Evolutionary conservation across 352 stramenopile species (phyloP), one percentile per base, ranked within the genome.

Genomic region (Phytophthora pisi): DNA sequence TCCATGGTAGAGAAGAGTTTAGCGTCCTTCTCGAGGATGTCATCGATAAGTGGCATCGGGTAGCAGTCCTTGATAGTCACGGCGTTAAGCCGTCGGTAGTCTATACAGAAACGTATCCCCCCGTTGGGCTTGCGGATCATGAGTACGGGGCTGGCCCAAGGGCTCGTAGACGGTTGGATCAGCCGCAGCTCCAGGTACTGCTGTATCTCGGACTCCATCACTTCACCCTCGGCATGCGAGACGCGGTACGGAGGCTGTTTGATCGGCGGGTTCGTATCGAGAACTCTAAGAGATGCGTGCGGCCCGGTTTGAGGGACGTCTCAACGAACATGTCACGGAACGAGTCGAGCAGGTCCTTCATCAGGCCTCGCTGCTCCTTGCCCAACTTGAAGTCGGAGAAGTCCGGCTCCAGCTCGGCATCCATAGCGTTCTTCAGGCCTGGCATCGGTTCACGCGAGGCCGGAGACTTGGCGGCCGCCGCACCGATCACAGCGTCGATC

Each of bases 31-130:
- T 62, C 53, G 0, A 58, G 18, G 16, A 68, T 68, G 20, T 68
- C 61, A 18, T 68, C 52, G 6, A 62, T 63, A 2, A 68, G 28
- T 2, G 61, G 24, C 36, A 62, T 62, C 0, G 45, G 31, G 18
- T 63, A 58, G 24, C 61, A 57, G 16, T 63, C 61, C 5, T 62
- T 57, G 6, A 57, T 16, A 1, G 52, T 68, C 7, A 68, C 24
- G 0, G 61, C 23, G 11, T 68, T 68, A 10, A 68, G 16, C 5
- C 16, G 9, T 0, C 53, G 20, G 11, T 68, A 68, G 26, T 68
- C 61, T 16, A 68, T 68, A 10, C 61, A 62, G n/a, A 68, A 62
- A 0, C 45, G 61, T n/a, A 67, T 57, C 0, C 60, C 60, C 8
- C 45, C 60, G 23, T 46, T 15, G 3, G 15, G 40, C 7, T 46